Percentiles rank a stretch among this genome's conserved stretches.
These are phyloP conservation scores for Pichia californica DNA, from an alignment of 805 yeast genomes.

Conservation along the genomic window DNA sequence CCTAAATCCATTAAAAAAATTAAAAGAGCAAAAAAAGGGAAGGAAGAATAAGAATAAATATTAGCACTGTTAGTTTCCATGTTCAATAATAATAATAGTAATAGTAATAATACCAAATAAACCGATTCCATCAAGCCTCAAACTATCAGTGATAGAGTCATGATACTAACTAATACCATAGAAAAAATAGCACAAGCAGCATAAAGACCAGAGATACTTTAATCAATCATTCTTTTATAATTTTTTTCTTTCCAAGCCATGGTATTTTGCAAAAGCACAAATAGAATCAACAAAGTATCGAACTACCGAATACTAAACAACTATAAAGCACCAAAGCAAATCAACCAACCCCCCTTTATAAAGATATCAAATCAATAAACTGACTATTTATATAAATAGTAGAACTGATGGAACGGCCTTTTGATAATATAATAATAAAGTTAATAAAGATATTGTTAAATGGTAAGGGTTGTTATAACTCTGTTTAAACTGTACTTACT, in stretches of 20 bases:
- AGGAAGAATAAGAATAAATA: not conserved
- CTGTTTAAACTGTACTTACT: slow-evolving; percentile 28
- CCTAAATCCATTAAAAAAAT: slow-evolving; percentile 13
- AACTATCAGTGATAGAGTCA: too few species aligned
- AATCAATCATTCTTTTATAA: not conserved
- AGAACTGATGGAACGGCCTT: not conserved
- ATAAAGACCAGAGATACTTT: too few species aligned
- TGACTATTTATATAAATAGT: too few species aligned
- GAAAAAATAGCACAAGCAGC: too few species aligned
- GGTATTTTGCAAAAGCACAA: not conserved
- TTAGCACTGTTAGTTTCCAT: slow-evolving; percentile 7
- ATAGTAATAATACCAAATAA: not conserved
- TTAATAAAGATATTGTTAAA: too few species aligned
- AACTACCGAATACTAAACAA: slow-evolving; percentile 1
- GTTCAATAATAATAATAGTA: not conserved
- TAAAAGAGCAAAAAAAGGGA: not conserved
- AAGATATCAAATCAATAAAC: too few species aligned
- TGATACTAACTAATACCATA: too few species aligned
- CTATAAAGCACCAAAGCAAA: not conserved
- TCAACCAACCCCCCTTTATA: not conserved
- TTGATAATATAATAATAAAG: not conserved
- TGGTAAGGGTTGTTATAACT: too few species aligned
- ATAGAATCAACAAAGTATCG: slow-evolving; percentile 1
- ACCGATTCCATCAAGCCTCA: not conserved
- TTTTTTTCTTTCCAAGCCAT: not conserved